Evolutionary conservation across 73 alveolate species (phyloP), one percentile per base, ranked within the genome.

Genomic region (Uronychia setigera): DNA sequence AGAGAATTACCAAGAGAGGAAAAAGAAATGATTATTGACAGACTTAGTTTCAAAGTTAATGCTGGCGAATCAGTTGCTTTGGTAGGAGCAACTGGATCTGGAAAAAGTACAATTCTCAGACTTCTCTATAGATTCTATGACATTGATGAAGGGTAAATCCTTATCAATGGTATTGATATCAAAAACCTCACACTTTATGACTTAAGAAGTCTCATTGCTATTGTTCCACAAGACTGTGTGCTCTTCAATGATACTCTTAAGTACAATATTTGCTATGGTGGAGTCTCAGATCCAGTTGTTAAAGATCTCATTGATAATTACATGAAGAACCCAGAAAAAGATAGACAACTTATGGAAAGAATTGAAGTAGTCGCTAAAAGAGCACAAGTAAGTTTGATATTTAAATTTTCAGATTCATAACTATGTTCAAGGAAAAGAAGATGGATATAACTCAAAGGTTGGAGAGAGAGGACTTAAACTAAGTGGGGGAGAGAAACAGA

Each of bases 191-290:
- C 89, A 0, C 77, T 96, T 59, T 81, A 86, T 31, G 87, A 81
- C 33, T 82, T 96, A 35, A 90, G 99, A 93, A 81, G 90, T 26
- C 35, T 89, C 32, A 90, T 96, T 28, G 97, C 97, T 1, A 88
- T 94, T 33, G 98, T 96, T 1, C 94, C 97, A 0, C 96, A 96
- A 77, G 99, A 96, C 59, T 97, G 98, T 27, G 93, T 88, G 0
- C 91, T 96, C 29, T 96, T 96, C 83, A 95, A 93, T 77, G 98
- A 95, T 26, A 94, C 96, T 26, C 80, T 96, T 46, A 82, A 78
- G 88, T 84, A 92, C 77, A 96, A 96, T 90, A 86, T 96, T 76
- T 95, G 82, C 0, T 90, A 87, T 83, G 96, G 97, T 35, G 85
- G 81, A 1, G 81, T 84, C 33, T 32, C 35, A 58, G 89, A 82